phyloP scores from a whole-genome alignment of 129 eudicot species.

The Artemisia tridentata region DNA sequence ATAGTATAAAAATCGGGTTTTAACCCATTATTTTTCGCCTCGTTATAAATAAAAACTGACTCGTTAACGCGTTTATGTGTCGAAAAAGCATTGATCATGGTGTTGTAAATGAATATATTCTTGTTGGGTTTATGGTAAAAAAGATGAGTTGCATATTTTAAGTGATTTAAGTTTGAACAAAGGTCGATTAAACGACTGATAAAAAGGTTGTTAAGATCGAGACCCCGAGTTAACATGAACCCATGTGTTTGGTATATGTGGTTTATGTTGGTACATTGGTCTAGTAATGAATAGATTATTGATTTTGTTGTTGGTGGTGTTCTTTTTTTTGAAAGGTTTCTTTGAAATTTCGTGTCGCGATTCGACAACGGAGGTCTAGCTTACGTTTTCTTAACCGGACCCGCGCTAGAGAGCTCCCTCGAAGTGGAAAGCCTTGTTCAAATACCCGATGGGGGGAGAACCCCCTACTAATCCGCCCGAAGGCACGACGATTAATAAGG shows the following conservation, averaged over 20 bases:
- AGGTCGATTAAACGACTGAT: constrained; percentile 33
- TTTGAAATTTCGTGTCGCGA: no score
- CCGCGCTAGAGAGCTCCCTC: no score
- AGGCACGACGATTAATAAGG: no score
- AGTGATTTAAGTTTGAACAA: constrained; percentile 36
- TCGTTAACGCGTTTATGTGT: constrained; percentile 16
- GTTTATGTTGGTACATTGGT: constrained; percentile 23
- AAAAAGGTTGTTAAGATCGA: constrained; percentile 34
- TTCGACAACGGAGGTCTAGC: no score
- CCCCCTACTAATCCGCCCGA: no score
- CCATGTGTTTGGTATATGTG: constrained; percentile 45
- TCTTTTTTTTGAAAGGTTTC: no score
- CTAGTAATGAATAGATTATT: constrained; percentile 8
- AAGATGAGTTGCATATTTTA: constrained; percentile 35
- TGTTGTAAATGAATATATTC: constrained; percentile 43
- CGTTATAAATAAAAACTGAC: constrained; percentile 32
- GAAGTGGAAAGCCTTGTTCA: no score
- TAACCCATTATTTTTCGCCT: constrained; percentile 36
- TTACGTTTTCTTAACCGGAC: no score
- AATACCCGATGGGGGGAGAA: no score
- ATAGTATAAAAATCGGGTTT: constrained; percentile 43
- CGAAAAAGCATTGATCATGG: constrained; percentile 43
- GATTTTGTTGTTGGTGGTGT: constrained; percentile 12
- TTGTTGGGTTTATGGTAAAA: constrained; percentile 25
- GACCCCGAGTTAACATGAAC: constrained; percentile 35